phyloP scores from a whole-genome alignment of 805 yeast species.

The Saccharomycopsis fibuligera region DNA sequence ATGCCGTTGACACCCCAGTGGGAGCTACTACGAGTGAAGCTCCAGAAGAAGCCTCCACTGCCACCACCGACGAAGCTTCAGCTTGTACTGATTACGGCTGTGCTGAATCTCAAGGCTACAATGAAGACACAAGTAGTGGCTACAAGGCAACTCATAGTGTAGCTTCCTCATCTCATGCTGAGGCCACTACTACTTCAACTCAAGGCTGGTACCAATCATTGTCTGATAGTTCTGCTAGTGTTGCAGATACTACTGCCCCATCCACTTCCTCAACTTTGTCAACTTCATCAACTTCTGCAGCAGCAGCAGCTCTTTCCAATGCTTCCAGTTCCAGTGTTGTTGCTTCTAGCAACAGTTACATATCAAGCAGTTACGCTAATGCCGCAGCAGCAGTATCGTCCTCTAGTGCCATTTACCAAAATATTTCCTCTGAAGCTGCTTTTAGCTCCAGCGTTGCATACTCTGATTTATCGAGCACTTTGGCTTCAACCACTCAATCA shows the following conservation, averaged over 20 bases:
- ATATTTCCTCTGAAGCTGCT: too few species aligned
- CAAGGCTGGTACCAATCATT: background rate
- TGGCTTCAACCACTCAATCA: background rate
- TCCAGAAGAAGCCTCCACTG: conserved; percentile 5
- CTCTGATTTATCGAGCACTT: background rate
- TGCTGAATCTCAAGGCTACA: conserved; percentile 3
- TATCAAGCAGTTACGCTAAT: background rate
- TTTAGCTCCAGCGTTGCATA: too few species aligned
- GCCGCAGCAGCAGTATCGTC: background rate
- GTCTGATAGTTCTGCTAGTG: background rate
- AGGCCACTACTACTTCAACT: background rate
- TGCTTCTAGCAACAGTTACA: background rate
- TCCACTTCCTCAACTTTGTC: background rate
- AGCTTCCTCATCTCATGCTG: background rate
- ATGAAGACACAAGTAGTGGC: conserved; percentile 6
- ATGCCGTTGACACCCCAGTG: conserved; percentile 15
- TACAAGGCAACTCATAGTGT: conserved; percentile 6
- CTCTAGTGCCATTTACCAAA: too few species aligned
- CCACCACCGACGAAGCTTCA: conserved; percentile 1
- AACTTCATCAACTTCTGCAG: background rate
- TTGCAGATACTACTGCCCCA: too few species aligned
- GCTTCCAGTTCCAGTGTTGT: background rate
- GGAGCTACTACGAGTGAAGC: conserved; percentile 5
- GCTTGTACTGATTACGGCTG: conserved; percentile 15
- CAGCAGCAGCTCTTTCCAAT: background rate